Base-by-base conservation (phyloP, 345 rosid species). In the Alliaria petiolata region DNA sequence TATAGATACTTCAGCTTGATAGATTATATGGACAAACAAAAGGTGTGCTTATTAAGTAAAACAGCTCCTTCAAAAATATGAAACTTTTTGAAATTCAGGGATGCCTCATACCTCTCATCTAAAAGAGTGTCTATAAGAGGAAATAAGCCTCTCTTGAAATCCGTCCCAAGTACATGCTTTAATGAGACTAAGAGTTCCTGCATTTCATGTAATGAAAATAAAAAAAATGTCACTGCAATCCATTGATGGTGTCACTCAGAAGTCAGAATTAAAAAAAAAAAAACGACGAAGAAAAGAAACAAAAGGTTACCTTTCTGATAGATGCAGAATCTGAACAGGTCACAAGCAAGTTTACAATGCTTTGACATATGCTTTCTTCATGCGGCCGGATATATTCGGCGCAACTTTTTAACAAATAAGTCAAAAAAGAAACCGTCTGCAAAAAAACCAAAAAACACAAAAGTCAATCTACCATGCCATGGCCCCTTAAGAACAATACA, bases 341-440 rank as follows among this genome's bases (percentile, higher is more conserved):
- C 57, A 95, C 96, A 76, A 95, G 99, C 80, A 95, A 81, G 82
- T 89, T 91, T 46, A 95, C 99, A 81, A 95, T 95, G 84, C 99
- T 95, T 75, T 86, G 88, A 46, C 98, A 95, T 75, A 95, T 95
- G 81, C 93, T 85, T 81, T 95, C 98, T 80, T 95, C 99, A 72
- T 95, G 97, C 7, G 97, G 97, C 77, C 89, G 85, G 62, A 95
- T 95, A 82, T 89, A 95, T 45, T 91, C 99, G 61, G 95, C 91
- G 72, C 83, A 95, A 77, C 97, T 89, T 90, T 95, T 95, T 88
- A 95, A 79, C 77, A 91, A 77, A 67, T 95, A 95, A 7, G 98
- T 95, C 80, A 95, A 85, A 82, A 95, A 95, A 34, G 99, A 95
- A 71, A 95, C 96, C 16, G 98, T 95, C 99, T 91, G 98, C 85